Base-by-base conservation (phyloP, 2,329 filamentous ascomycete genomes). In the Eutypa lata region DNA sequence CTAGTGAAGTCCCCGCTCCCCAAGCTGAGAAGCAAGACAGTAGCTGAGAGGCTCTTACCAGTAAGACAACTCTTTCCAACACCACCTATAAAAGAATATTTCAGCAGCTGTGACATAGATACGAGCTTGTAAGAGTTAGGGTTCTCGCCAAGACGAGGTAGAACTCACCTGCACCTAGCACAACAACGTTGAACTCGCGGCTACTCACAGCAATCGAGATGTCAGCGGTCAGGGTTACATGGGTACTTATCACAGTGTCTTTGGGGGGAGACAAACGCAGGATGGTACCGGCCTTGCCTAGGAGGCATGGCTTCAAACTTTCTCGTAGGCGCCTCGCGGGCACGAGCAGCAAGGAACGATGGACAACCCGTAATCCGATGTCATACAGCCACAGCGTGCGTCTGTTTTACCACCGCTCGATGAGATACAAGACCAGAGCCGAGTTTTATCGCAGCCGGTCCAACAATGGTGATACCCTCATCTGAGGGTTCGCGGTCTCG, bases 31-130 rank as follows among this genome's bases (percentile, higher is more conserved):
- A 7, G 35, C 16, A 38, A 16, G 35, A 18, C 35, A 16, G 7
- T 51, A 57, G 57, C 55, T 56, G 53, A 55, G 69, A 42, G 43
- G 37, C 35, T 46, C 77, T 70, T 78, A 94, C 90, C 90, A 71
- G 91, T 96, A 63, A 96, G 78, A 78, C 91, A 95, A 71, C 90
- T 95, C 75, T 96, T 96, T 57, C 91, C 91, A 68, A 96, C 91
- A 70, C 91, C 91, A 74, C 91, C 89, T 91, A 70, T 52, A 62
- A 38, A 51, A 49, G 48, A 11, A 38, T 50, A 40, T 55, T 61
- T 60, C 55, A 58, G 57, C 49, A 58, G 49, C 47, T 51, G 57
- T 50, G 54, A 55, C 46, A 47, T 53, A 61, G 49, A 53, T 18
- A 21, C 47, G 45, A 48, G 43, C 45, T 35, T 50, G 22, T 35